Base-by-base conservation (phyloP, 2,329 filamentous ascomycete genomes). In the Phoma sp. region DNA sequence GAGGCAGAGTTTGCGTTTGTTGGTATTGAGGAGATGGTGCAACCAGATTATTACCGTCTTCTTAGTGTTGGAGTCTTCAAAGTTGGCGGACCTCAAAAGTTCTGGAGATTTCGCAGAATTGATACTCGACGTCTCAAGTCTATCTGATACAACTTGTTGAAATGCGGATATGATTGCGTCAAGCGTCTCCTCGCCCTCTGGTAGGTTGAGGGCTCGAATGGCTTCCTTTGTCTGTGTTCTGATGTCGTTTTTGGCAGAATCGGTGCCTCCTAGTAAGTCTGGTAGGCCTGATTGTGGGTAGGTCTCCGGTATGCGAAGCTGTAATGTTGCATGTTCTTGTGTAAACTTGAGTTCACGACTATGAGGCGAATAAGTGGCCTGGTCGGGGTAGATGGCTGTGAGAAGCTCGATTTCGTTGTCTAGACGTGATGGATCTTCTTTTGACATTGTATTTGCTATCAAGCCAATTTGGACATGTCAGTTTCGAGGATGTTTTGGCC, bases 11-110 rank as follows among this genome's bases (percentile, higher is more conserved):
- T 80, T 80, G 37, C 78, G 76, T 62, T 80, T 80, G 53, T 73
- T 75, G 14, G 75, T 75, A 28, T 77, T 77, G 46, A 80, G 75
- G 7, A 80, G 70, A 45, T 80, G 78, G 37, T 80, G 78, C 1
- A 80, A 72, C 74, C 76, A 80, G 42, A 80, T 71, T 15, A 80
- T 71, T 21, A 78, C 69, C 3, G 77, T 80, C 45, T 56, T 53
- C 4, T 34, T 53, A n/a, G 42, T 37, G 18, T 56, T 42, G 37
- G 54, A 38, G 15, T 59, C 52, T 7, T 9, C 37, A 25, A 11
- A 14, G 69, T 74, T n/a, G 33, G 51, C 11, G 12, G 12, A 1
- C n/a, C 15, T 40, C 26, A 15, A n/a, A 11, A 33, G 29, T 7
- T 33, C 29, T 2, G 20, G n/a, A 2, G 26, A 32, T 7, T 32